Evolutionary conservation across 331 rosid species (phyloP).

Genomic region (Spiraea crenata): DNA sequence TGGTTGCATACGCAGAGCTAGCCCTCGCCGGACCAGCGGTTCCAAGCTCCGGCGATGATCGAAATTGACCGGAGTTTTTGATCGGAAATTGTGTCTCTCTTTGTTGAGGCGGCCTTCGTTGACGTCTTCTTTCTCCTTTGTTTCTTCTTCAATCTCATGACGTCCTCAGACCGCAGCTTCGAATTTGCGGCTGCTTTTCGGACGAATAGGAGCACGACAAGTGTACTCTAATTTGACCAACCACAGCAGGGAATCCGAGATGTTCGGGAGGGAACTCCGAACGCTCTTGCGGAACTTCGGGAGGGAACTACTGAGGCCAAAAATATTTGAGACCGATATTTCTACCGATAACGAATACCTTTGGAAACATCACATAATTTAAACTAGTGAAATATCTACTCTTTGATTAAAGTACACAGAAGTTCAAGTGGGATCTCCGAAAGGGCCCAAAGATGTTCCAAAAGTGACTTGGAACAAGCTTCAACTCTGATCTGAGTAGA

Average conservation of each 20-base stretch:
- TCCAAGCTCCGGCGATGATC: background rate
- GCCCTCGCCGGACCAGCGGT: slow-evolving; percentile 38
- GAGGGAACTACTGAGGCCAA: no score
- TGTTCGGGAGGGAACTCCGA: background rate
- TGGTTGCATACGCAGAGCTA: slow-evolving; percentile 32
- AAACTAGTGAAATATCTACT: no score
- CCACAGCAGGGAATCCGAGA: background rate
- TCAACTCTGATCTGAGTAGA: no score
- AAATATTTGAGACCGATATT: no score
- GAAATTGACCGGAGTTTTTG: background rate
- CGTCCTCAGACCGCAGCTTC: background rate
- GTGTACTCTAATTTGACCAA: background rate
- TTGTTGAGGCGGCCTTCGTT: background rate
- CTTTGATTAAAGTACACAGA: no score
- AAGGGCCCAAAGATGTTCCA: no score
- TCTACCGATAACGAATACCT: no score
- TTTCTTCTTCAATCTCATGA: background rate
- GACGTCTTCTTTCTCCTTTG: background rate
- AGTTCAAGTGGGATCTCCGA: no score
- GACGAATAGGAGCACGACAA: background rate
- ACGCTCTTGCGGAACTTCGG: no score
- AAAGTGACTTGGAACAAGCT: no score
- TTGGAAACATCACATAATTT: no score
- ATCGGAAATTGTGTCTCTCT: background rate
- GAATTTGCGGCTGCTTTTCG: background rate